These are phyloP conservation scores for Rhodotorula sp. DNA, from an alignment of 1,284 basidiomycete genomes.

Conservation along the genomic window DNA sequence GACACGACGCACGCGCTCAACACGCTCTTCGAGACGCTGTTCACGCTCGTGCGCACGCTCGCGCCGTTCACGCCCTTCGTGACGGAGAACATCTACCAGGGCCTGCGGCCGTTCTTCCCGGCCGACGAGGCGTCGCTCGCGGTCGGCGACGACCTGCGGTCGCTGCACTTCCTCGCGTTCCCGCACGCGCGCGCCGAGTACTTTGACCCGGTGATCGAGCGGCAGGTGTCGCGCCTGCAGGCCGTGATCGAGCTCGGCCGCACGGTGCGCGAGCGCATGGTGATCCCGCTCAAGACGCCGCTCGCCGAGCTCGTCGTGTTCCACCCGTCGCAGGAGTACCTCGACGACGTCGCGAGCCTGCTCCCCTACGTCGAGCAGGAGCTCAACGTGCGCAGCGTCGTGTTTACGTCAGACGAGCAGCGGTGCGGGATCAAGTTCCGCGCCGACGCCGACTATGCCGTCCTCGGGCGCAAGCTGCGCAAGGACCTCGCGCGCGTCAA, in stretches of 20 bases:
- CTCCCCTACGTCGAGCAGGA: slow-evolving; percentile 91
- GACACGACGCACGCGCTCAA: slow-evolving; percentile 90
- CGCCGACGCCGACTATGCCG: slow-evolving; percentile 92
- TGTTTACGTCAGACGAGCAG: slow-evolving; percentile 85
- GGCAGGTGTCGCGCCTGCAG: slow-evolving; percentile 93
- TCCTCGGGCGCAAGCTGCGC: slow-evolving; percentile 88
- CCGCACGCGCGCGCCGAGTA: slow-evolving; percentile 92
- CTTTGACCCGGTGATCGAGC: slow-evolving; percentile 93
- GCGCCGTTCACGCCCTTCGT: slow-evolving; percentile 98
- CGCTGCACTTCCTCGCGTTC: slow-evolving; percentile 94
- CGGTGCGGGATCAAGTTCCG: slow-evolving; percentile 86
- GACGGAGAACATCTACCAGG: slow-evolving; percentile 95
- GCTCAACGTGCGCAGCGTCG: slow-evolving; percentile 87
- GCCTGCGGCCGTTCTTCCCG: slow-evolving; percentile 80
- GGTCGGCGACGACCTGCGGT: slow-evolving; percentile 74
- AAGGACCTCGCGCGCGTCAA: slow-evolving; percentile 91
- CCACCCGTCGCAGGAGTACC: slow-evolving; percentile 82
- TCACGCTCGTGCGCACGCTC: slow-evolving; percentile 93
- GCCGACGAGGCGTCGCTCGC: slow-evolving; percentile 53
- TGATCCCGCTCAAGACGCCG: slow-evolving; percentile 90
- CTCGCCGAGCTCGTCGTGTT: slow-evolving; percentile 91
- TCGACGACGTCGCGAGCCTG: slow-evolving; percentile 81
- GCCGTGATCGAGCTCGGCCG: slow-evolving; percentile 90
- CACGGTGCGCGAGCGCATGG: slow-evolving; percentile 84
- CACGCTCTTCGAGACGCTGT: slow-evolving; percentile 91